A percentile compares a stretch with the other conserved stretches of the same genome.
phyloP scores from a whole-genome alignment of 73 alveolate species.

The Symbiodinium natans region DNA sequence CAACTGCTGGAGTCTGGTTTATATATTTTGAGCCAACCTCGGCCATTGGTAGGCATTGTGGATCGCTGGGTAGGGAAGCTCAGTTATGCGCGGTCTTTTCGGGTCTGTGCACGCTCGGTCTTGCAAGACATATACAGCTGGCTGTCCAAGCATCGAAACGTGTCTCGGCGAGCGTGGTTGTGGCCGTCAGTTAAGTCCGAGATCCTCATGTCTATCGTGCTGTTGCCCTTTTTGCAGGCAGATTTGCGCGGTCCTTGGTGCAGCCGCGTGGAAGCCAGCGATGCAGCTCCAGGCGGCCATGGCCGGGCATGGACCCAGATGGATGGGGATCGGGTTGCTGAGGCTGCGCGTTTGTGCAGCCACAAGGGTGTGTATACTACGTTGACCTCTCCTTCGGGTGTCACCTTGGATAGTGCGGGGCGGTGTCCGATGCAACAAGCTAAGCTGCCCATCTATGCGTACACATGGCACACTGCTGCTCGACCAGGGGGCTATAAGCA shows the following conservation, averaged over 20 bases:
- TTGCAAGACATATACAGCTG: neutral
- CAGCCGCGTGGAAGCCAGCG: slow-evolving; percentile 4
- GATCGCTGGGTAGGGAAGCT: slow-evolving; percentile 19
- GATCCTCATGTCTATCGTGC: neutral
- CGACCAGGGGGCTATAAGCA: no score
- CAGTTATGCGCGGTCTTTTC: neutral
- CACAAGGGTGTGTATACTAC: neutral
- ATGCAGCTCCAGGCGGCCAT: slow-evolving; percentile 67
- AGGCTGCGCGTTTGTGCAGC: neutral
- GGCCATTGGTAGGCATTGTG: slow-evolving; percentile 12
- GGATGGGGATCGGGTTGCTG: neutral
- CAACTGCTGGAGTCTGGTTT: neutral
- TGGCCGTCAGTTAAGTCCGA: slow-evolving; percentile 32
- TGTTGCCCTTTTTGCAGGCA: neutral
- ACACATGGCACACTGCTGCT: no score
- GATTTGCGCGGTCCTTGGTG: neutral
- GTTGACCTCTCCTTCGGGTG: no score
- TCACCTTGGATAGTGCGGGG: no score
- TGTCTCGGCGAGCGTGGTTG: neutral
- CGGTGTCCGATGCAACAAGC: no score
- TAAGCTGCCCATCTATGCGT: no score
- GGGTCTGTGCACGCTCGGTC: slow-evolving; percentile 14
- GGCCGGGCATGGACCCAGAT: slow-evolving; percentile 8
- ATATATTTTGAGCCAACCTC: neutral
- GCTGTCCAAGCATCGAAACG: neutral